Conservation (phyloP, 768 basidiomycete genomes). For the Pulveroboletus frians region DNA sequence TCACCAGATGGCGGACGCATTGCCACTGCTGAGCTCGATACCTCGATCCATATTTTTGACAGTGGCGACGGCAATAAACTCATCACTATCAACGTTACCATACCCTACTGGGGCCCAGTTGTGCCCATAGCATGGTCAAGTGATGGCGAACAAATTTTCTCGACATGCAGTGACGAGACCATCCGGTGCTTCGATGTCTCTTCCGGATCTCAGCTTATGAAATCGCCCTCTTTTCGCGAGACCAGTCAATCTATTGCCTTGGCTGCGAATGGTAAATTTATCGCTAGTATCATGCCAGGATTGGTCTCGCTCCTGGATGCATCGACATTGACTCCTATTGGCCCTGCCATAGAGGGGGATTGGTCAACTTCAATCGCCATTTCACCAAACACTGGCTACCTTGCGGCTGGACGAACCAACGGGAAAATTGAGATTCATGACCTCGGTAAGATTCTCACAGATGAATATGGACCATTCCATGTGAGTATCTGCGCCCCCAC, state of each 20-base stretch:
- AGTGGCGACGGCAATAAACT: background rate
- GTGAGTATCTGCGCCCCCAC: background rate
- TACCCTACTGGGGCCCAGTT: too few relatives aligned
- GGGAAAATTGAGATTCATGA: background rate
- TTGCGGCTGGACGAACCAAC: background rate
- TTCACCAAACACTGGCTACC: background rate
- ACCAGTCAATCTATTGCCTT: background rate
- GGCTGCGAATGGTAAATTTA: background rate
- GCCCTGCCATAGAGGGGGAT: background rate
- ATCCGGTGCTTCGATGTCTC: background rate
- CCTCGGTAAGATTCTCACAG: background rate
- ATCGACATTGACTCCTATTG: background rate
- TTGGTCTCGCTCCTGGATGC: background rate
- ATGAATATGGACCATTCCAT: background rate
- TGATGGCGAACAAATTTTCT: background rate
- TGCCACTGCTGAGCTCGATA: background rate
- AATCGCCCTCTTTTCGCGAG: background rate
- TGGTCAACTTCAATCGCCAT: background rate
- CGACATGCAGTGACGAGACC: background rate
- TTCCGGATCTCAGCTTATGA: background rate
- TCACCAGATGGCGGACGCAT: background rate
- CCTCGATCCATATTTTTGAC: background rate
- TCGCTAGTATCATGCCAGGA: rapidly evolving
- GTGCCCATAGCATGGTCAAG: background rate
- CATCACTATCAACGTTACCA: background rate